These are phyloP conservation scores for Auricularia sp. DNA, from an alignment of 768 basidiomycete species.

Conservation along the genomic window DNA sequence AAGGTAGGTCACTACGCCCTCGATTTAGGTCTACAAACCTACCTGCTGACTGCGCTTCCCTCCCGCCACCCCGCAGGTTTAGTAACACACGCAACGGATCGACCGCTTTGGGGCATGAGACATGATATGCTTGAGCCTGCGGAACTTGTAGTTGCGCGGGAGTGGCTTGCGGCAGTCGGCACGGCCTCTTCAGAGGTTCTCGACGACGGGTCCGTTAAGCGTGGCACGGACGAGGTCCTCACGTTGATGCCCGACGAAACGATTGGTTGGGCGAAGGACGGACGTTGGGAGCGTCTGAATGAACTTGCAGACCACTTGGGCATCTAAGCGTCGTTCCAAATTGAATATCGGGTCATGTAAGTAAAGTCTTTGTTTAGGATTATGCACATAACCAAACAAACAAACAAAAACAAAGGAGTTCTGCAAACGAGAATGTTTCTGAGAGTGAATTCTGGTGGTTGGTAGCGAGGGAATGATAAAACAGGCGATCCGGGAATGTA, in stretches of 20 bases:
- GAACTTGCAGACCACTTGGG: neutral
- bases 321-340: neutral
- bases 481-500: too few relatives aligned
- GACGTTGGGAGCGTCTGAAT: conserved; percentile 42
- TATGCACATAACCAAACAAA: too few relatives aligned
- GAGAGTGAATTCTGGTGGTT: too few relatives aligned
- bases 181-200: conserved; percentile 18
- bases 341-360: too few relatives aligned
- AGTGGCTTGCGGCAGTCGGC: conserved; percentile 45
- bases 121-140: conserved; percentile 34
- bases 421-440: too few relatives aligned
- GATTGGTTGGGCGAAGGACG: conserved; percentile 48
- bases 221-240: conserved; percentile 32
- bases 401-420: too few relatives aligned
- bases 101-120: conserved; percentile 51
- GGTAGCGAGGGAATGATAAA: too few relatives aligned
- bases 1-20: conserved; percentile 30
- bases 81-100: conserved; percentile 63
- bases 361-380: too few relatives aligned
- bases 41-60: too few relatives aligned
- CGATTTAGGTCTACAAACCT: too few relatives aligned
- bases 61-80: conserved; percentile 32
- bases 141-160: conserved; percentile 39
- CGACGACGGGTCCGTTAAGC: conserved; percentile 5
- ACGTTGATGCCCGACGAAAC: conserved; percentile 39